Conservation (phyloP, 2,329 filamentous ascomycete genomes). For the Xylariaceae sp. region DNA sequence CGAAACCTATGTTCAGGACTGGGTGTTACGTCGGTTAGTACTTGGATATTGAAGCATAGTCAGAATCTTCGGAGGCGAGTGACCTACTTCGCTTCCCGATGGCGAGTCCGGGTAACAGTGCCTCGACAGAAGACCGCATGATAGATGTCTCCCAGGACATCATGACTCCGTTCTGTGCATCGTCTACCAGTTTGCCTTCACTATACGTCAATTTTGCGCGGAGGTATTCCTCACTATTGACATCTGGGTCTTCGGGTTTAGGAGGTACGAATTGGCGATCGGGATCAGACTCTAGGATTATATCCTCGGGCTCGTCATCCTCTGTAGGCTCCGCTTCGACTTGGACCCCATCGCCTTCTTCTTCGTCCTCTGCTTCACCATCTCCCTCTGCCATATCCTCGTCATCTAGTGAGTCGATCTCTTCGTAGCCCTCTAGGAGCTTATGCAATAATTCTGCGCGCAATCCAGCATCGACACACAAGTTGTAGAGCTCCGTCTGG, state of each 20-base stretch:
- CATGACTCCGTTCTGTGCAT: constrained; percentile 80
- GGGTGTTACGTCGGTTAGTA: too few relatives aligned
- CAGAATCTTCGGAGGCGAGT: too few relatives aligned
- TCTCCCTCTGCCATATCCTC: constrained; percentile 45
- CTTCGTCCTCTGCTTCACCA: constrained; percentile 25
- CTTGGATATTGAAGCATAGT: too few relatives aligned
- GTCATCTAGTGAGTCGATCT: constrained; percentile 55
- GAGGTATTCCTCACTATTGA: constrained; percentile 66
- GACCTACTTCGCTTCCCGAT: constrained; percentile 48
- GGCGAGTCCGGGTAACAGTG: constrained; percentile 45
- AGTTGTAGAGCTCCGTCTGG: constrained; percentile 66
- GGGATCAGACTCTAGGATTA: constrained; percentile 23
- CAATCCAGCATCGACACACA: constrained; percentile 86
- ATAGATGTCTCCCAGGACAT: constrained; percentile 90
- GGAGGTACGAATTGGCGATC: constrained; percentile 30
- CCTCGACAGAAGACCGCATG: constrained; percentile 72
- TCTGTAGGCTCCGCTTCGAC: constrained; percentile 7
- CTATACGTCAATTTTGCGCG: constrained; percentile 62
- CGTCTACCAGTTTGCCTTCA: constrained; percentile 66
- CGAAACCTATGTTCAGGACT: constrained; percentile 83
- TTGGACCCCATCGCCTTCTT: constrained; percentile 5
- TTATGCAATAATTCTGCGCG: constrained; percentile 84
- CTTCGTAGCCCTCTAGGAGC: constrained; percentile 76
- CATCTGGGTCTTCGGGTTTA: constrained; percentile 30
- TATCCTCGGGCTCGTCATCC: constrained; percentile 17